These are phyloP conservation scores for Ichthyophthirius multifiliis DNA, from an alignment of 169 alveolate genomes.

Conservation along the genomic window DNA sequence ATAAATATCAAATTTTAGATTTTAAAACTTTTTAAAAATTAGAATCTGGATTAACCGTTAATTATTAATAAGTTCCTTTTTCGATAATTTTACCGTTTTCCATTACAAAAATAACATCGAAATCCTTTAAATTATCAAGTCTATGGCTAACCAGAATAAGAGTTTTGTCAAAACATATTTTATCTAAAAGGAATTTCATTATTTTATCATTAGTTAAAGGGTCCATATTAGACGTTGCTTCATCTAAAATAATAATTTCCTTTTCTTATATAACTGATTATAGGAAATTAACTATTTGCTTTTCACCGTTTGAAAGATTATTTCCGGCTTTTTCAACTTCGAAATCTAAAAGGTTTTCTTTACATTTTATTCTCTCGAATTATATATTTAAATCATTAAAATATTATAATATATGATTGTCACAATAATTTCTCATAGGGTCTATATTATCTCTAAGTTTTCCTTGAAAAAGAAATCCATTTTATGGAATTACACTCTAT, in stretches of 20 bases:
- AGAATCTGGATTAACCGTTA: neutral
- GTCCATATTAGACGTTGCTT: constrained; percentile 2
- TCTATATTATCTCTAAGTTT: neutral
- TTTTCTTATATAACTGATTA: neutral
- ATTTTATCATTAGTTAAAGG: constrained; percentile 15
- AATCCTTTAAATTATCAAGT: constrained; percentile 22
- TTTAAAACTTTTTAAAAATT: neutral
- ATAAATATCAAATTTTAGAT: neutral
- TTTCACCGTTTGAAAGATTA: constrained; percentile 1
- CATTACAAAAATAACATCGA: constrained; percentile 22
- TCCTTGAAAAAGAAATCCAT: neutral
- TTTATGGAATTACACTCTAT: neutral
- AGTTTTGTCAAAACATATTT: constrained; percentile 1
- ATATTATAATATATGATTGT: neutral
- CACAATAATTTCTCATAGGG: neutral
- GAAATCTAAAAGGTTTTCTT: neutral
- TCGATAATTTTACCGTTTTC: neutral
- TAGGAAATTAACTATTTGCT: neutral
- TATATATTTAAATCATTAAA: neutral
- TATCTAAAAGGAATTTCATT: constrained; percentile 2
- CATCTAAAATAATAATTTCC: neutral
- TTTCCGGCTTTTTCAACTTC: neutral
- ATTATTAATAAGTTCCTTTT: constrained; percentile 12
- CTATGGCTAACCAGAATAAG: constrained; percentile 22
- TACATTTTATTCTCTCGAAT: neutral